Conservation (phyloP, 352 stramenopile species). For the Phytophthora pluvialis region DNA sequence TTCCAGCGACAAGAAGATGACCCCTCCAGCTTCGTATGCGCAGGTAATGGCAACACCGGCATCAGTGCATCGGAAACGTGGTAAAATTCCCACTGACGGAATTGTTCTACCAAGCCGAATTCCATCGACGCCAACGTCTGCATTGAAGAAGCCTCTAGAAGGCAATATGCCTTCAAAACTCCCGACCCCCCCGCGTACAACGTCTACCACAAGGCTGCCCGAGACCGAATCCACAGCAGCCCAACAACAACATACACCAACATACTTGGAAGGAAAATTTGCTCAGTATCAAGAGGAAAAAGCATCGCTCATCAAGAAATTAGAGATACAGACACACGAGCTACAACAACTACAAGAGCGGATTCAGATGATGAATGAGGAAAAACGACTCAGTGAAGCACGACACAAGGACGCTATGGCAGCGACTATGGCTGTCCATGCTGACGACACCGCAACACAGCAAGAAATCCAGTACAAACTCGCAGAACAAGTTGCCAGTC, state of each 20-base stretch:
- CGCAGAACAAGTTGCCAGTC: conserved; percentile 20
- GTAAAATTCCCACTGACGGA: background rate
- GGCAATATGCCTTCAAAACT: conserved; percentile 28
- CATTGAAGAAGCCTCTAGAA: conserved; percentile 27
- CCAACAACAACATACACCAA: background rate
- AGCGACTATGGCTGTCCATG: conserved; percentile 14
- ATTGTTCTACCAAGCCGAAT: conserved; percentile 33
- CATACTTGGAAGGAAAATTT: conserved; percentile 23
- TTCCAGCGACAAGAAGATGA: conserved; percentile 2
- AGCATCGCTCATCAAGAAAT: conserved; percentile 20
- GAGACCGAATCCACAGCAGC: background rate
- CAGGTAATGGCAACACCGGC: background rate
- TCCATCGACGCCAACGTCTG: conserved; percentile 35
- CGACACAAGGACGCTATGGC: conserved; percentile 25
- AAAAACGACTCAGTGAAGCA: conserved; percentile 24
- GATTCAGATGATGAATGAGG: conserved; percentile 40
- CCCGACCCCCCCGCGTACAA: conserved; percentile 19
- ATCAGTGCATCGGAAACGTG: background rate
- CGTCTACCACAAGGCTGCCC: conserved; percentile 6
- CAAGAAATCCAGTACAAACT: conserved; percentile 30
- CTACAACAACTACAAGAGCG: conserved; percentile 26
- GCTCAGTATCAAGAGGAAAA: conserved; percentile 44
- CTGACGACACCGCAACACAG: conserved; percentile 20
- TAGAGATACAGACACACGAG: conserved; percentile 30
- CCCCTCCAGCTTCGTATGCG: background rate